Evolutionary conservation across 192 early-diverging fungal genomes (phyloP), one percentile per base, ranked within the genome.

Genomic region (Phycomyces nitens): DNA sequence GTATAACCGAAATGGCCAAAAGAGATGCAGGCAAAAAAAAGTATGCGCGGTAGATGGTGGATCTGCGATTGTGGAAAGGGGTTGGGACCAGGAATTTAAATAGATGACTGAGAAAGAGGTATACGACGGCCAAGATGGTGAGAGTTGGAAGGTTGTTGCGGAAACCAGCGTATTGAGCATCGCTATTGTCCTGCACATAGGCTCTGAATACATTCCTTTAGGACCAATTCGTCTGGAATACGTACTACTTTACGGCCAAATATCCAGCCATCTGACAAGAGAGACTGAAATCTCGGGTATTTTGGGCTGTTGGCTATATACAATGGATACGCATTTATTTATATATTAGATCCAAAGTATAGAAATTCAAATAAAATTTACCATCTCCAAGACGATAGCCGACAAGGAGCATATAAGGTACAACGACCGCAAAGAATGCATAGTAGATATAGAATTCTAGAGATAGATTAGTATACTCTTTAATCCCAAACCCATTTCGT

Each of bases 371-470:
- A 72, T 16, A 71, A 82, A 70, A 1, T 67, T 15, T 80, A 87
- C 82, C 84, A 58, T 70, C 80, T 68, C 73, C 83, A 38, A 66
- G 76, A 59, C 73, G 62, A 58, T 81, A 80, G 61, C 79, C 80
- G 0, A 84, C 80, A 55, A 84, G 80, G 27, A 85, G 76, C 90
- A 92, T 90, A 57, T 79, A 81, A 2, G 87, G 73, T 10, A 94
- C 67, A 1, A 75, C 74, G 1, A 80, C 63, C 20, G 71, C 41
- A 53, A 91, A 86, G 21, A 78, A 53, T 34, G 86, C 41, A 63
- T 90, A 92, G 70, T 94, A 91, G 22, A 84, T 38, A 68, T 88
- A 87, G 76, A 94, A 93, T 73, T 94, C 92, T 24, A 62, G 41
- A 11, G 3, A 14, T 56, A 6, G 8, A 42, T 10, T 42, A 10